Conservation (phyloP, 2,329 filamentous ascomycete genomes). For the Pseudopyricularia javanii region DNA sequence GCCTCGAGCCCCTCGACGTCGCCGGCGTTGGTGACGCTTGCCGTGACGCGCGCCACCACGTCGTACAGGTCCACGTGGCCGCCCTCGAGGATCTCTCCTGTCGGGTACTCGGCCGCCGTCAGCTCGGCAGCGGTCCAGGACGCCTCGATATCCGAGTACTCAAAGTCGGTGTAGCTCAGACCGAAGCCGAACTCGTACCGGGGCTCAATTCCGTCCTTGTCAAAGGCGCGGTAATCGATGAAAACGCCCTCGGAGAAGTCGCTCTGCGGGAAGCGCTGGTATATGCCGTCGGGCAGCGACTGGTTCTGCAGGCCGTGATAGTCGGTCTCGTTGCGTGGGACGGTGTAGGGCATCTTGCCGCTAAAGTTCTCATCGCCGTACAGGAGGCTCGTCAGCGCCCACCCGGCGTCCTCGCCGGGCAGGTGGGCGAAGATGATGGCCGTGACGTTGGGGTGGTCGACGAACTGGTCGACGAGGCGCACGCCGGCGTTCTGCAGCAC, state of each 20-base stretch:
- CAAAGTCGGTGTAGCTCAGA: constrained; percentile 63
- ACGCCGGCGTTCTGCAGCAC: constrained; percentile 37
- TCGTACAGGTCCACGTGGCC: constrained; percentile 5
- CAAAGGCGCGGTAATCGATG: constrained; percentile 65
- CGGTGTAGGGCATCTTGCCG: constrained; percentile 31
- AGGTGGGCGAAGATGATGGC: constrained; percentile 37
- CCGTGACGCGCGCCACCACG: constrained; percentile 22
- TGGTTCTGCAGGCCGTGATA: constrained; percentile 16
- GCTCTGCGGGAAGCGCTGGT: constrained; percentile 38
- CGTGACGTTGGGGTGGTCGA: constrained; percentile 37
- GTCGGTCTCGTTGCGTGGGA: constrained; percentile 26
- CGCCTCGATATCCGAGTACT: constrained; percentile 50
- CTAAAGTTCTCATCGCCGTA: constrained; percentile 31
- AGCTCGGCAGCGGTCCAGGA: constrained; percentile 45
- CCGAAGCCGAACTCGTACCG: constrained; percentile 70
- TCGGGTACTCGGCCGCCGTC: constrained; percentile 34
- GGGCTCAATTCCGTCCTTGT: constrained; percentile 48
- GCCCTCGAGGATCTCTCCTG: constrained; percentile 5
- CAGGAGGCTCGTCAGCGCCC: constrained; percentile 26
- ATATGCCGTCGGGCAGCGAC: constrained; percentile 2
- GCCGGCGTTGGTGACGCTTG: constrained; percentile 27
- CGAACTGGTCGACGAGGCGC: constrained; percentile 34
- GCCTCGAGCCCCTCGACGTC: constrained; percentile 10
- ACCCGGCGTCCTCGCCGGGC: constrained; percentile 37
- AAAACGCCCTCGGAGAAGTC: constrained; percentile 64